Base-by-base conservation (phyloP, 1,284 basidiomycete species). In the Fomitiporia mediterranea region DNA sequence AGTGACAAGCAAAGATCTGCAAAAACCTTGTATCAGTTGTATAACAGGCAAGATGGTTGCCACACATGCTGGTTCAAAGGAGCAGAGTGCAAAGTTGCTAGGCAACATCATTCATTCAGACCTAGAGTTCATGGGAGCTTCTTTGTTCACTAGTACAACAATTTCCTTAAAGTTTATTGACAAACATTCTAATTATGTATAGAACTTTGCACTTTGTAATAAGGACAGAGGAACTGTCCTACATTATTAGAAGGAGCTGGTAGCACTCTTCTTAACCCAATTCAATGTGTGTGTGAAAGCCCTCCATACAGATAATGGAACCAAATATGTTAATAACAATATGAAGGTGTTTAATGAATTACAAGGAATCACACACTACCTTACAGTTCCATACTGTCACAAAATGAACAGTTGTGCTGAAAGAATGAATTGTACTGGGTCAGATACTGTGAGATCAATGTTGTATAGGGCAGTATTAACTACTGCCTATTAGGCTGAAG, bases 401-500 rank as follows among this genome's bases (percentile, higher is more conserved):
- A 35, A 61, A 42, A 58, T 60, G 47, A 62, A 62, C 46, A 57
- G 61, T n/a, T 35, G 58, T 0, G 58, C 58, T 4, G 61, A 62
- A 34, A 44, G 58, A 7, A 35, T 46, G 34, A 60, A 59, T 30
- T 50, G 55, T 15, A 62, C 59, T 0, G 42, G 59, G 3, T 42
- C 42, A 2, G 55, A 64, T 23, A 51, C 57, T 0, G 58, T 57
- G 7, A 38, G 42, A 5, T 42, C 62, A 2, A 44, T 60, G 38
- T 52, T 62, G 2, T 32, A 51, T n/a, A n/a, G n/a, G n/a, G n/a
- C n/a, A n/a, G 5, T 55, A 54, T 25, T 37, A 55, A 8, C 48
- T 53, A 19, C 58, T 65, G 11, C 55, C 62, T 61, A 60, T 37
- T 66, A 60, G 64, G 58, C 63, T 0, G 61, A 63, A 32, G 64